Base-by-base conservation (phyloP, 2,329 filamentous ascomycete species). In the Myriangium duriaei region DNA sequence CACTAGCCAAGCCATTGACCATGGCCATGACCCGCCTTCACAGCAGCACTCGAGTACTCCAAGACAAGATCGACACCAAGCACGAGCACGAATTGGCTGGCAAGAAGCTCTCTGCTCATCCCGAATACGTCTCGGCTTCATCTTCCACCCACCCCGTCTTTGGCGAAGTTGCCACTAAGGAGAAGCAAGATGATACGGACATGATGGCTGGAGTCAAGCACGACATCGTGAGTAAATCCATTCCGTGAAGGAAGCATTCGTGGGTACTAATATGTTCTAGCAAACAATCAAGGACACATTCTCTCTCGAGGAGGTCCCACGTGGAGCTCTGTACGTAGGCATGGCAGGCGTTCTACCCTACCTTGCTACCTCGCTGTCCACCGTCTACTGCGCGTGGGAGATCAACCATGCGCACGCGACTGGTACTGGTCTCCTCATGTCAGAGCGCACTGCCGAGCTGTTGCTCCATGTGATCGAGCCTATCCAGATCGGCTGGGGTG, bases 401-500 rank as follows among this genome's bases (percentile, higher is more conserved):
- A 75, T 93, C 47, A 87, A 85, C 56, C 76, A 79, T 44, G 64
- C 73, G 1, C 69, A 72, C 1, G 62, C 65, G 11, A 63, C 65
- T 5, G 83, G 81, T 19, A 65, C 69, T 11, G 69, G 73, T 17
- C 65, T 80, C 35, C 54, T 86, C 30, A 71, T 91, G 53, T 74
- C 66, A 46, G 76, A 76, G 34, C 74, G 85, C 34, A 79, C 73
- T 2, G 86, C 86, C 2, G 74, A 77, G 43, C 63, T 81, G 15
- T 65, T 85, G 39, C 69, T 95, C 7, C 71, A 79, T 47, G 58
- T 85, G 11, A 67, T 94, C 18, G 86, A 94, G 62, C 86, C 86
- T 10, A 63, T 95, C 37, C 88, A 95, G 60, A 72, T 95, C 39
- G 87, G 85, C 42, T 94, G 92, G 51, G 87, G 88, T 39, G 88